phyloP scores from a whole-genome alignment of 2,329 filamentous ascomycete genomes.

The Aspergillus pseudoterreus region DNA sequence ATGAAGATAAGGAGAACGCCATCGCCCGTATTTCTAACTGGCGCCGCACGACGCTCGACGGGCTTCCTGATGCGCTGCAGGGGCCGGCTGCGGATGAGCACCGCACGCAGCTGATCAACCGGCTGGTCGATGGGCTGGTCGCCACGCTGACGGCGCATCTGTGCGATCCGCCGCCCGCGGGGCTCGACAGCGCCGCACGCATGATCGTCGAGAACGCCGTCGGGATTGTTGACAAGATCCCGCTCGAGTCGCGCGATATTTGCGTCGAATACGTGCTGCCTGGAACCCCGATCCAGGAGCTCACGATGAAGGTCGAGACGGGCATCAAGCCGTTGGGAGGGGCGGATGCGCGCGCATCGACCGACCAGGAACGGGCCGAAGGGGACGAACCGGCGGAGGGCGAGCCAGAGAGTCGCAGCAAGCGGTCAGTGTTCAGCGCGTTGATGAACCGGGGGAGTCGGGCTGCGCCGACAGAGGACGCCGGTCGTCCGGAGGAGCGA shows the following conservation, averaged over 20 bases:
- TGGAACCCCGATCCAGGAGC: constrained; percentile 63
- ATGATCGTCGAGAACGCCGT: constrained; percentile 93
- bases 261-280: constrained; percentile 81
- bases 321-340: constrained; percentile 57
- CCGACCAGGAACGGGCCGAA: constrained; percentile 16
- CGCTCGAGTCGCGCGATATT: constrained; percentile 87
- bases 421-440: constrained; percentile 41
- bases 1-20: constrained; percentile 85
- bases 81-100: constrained; percentile 64
- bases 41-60: constrained; percentile 90
- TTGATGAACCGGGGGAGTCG: constrained; percentile 30
- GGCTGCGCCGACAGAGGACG: constrained; percentile 12
- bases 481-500: constrained; percentile 9
- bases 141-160: constrained; percentile 70
- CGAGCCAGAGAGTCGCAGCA: constrained; percentile 19
- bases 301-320: constrained; percentile 80
- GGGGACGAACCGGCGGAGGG: background rate
- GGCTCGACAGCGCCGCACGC: constrained; percentile 80
- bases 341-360: constrained; percentile 11
- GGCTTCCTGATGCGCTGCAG: constrained; percentile 68
- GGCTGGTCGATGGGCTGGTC: constrained; percentile 65
- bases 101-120: constrained; percentile 64
- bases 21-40: constrained; percentile 85
- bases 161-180: constrained; percentile 70
- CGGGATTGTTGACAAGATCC: constrained; percentile 78